Base-by-base conservation (phyloP, 371 early-diverging fungal species). In the Blastocladiella emersonii region DNA sequence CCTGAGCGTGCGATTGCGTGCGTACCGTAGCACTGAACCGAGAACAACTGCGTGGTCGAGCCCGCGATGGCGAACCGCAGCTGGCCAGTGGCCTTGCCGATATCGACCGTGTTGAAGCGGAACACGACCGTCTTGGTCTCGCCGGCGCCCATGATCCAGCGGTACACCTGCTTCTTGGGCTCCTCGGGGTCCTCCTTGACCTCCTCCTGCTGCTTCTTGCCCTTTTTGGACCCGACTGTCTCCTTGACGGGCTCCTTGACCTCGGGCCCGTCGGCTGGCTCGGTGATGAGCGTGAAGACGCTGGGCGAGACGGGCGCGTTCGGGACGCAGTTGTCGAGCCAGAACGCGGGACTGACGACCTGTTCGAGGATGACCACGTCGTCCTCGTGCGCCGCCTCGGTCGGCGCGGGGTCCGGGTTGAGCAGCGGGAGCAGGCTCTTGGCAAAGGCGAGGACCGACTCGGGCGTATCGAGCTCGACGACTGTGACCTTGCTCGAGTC, bases 131-230 rank as follows among this genome's bases (percentile, higher is more conserved):
- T 77, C 59, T 73, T 74, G 34, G 69, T 59, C 56, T 82, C 78
- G 37, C 73, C 65, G 0, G 79, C 73, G 30, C 62, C 67, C n/a
- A 82, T 63, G 34, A 75, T 65, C 82, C 82, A 82, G 32, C 82
- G 66, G 59, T 48, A 75, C 23, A 65, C 59, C 3, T 74, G 70
- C 61, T 69, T 72, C 10, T 72, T n/a, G 7, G 74, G 74, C 35
- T 78, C 77, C 19, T 78, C 77, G 7, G 37, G 37, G 32, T 74
- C 70, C 32, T 68, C 53, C n/a, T 23, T n/a, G 10, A 13, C 30
- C 43, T 66, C 61, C 23, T 64, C 37, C 65, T 32, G 66, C 25
- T n/a, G 4, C 23, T 21, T 43, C 30, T 57, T 59, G 36, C 44
- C 44, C 30, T 59, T 59, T 43, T 59, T 59, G 60, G n/a, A 25